Percentiles rank a stretch among this genome's conserved stretches.
Evolutionary conservation across 257 asterid genomes (phyloP).

Genomic region (Nicotiana sylvestris): DNA sequence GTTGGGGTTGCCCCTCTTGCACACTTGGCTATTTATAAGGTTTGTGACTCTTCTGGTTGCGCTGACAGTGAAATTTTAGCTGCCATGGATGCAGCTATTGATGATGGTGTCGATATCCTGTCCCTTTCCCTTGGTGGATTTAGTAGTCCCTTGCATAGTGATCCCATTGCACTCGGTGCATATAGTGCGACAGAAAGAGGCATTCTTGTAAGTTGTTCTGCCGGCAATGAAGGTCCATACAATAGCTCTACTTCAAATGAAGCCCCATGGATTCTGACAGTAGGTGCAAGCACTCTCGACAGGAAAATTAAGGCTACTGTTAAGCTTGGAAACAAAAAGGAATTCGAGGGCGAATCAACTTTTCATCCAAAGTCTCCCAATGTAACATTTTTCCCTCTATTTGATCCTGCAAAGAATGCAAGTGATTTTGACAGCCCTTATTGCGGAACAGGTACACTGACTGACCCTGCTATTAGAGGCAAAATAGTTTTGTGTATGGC

Average conservation of each 20-base stretch:
- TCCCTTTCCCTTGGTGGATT: constrained; percentile 25
- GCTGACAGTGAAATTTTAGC: constrained; percentile 33
- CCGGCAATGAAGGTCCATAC: constrained; percentile 29
- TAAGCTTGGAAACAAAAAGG: constrained; percentile 24
- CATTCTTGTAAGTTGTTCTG: constrained; percentile 38
- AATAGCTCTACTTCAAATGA: background rate
- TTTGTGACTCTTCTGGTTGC: constrained; percentile 17
- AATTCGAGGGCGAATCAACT: constrained; percentile 28
- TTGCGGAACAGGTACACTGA: constrained; percentile 17
- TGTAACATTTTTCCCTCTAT: constrained; percentile 19
- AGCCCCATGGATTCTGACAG: constrained; percentile 53
- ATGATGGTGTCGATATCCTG: constrained; percentile 34
- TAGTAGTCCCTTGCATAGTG: background rate
- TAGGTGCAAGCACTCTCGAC: constrained; percentile 46
- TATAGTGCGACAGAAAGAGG: constrained; percentile 39
- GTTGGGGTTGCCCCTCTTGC: constrained; percentile 53
- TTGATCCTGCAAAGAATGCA: constrained; percentile 20
- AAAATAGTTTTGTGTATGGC: constrained; percentile 37
- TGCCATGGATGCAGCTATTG: constrained; percentile 44
- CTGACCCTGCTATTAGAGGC: constrained; percentile 24
- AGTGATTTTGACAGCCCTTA: constrained; percentile 4
- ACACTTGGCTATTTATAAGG: constrained; percentile 48
- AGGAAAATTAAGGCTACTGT: constrained; percentile 29
- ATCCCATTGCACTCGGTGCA: constrained; percentile 30
- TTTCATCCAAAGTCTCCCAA: background rate